These are phyloP conservation scores for Chrysanthemum lavandulifolium DNA, from an alignment of 129 eudicot genomes.

Conservation along the genomic window DNA sequence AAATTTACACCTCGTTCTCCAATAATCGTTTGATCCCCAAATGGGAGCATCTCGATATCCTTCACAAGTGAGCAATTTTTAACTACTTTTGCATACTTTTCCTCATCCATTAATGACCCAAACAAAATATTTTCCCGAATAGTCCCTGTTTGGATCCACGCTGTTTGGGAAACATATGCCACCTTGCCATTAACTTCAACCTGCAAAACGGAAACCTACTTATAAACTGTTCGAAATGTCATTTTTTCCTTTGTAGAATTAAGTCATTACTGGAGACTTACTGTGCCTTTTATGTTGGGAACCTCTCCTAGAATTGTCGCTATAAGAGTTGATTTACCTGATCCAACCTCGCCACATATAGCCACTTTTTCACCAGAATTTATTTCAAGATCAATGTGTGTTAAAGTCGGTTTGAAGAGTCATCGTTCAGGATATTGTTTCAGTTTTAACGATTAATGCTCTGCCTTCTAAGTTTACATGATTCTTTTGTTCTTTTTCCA, in stretches of 20 bases:
- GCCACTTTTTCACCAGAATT: slow-evolving; percentile 56
- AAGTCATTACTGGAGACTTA: slow-evolving; percentile 32
- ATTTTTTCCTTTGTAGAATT: background rate
- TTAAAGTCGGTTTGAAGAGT: slow-evolving; percentile 38
- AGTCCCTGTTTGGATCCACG: slow-evolving; percentile 86
- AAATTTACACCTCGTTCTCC: slow-evolving; percentile 90
- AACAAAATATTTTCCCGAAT: slow-evolving; percentile 68
- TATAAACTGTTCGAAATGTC: background rate
- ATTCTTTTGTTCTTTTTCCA: slow-evolving; percentile 29
- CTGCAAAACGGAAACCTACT: slow-evolving; percentile 24
- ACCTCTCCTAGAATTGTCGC: slow-evolving; percentile 77
- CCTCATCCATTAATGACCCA: slow-evolving; percentile 52
- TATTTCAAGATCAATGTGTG: slow-evolving; percentile 32
- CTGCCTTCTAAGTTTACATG: background rate
- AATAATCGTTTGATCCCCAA: slow-evolving; percentile 60
- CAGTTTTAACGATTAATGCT: slow-evolving; percentile 30
- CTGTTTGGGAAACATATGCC: slow-evolving; percentile 75
- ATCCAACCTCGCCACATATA: slow-evolving; percentile 76
- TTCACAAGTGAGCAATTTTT: slow-evolving; percentile 58
- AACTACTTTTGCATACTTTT: slow-evolving; percentile 50
- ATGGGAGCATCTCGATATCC: slow-evolving; percentile 65
- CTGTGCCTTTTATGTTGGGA: slow-evolving; percentile 54
- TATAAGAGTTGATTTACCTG: slow-evolving; percentile 72
- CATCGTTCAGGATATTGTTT: slow-evolving; percentile 48
- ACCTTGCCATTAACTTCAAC: slow-evolving; percentile 56